phyloP scores from a whole-genome alignment of 1,284 basidiomycete genomes.

The Lignosus rhinocerotis region DNA sequence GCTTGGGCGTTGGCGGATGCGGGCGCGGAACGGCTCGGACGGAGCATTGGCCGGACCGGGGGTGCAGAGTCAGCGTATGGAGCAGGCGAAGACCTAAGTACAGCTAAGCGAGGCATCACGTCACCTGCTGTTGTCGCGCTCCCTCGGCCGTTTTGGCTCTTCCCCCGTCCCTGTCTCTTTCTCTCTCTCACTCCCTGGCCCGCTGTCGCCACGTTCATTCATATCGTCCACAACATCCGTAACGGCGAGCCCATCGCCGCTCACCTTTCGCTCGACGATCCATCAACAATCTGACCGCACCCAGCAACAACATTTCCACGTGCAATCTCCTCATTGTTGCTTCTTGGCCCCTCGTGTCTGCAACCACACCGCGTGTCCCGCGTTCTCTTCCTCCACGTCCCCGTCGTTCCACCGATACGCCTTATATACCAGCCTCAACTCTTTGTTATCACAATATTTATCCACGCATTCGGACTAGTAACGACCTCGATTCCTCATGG shows the following conservation, averaged over 20 bases:
- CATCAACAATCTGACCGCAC: slow-evolving; percentile 9
- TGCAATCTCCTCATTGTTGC: slow-evolving; percentile 12
- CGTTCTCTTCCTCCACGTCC: slow-evolving; percentile 7
- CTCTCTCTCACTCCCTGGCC: slow-evolving; percentile 1
- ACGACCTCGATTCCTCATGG: slow-evolving; percentile 20
- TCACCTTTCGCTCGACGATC: slow-evolving; percentile 6
- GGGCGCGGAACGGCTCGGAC: neutral
- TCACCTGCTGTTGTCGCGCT: slow-evolving; percentile 12
- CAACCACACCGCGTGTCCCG: slow-evolving; percentile 18
- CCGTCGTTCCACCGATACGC: slow-evolving; percentile 1
- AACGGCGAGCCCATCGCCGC: slow-evolving; percentile 6
- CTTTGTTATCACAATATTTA: slow-evolving; percentile 23
- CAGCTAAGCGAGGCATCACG: slow-evolving; percentile 8
- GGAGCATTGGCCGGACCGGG: neutral
- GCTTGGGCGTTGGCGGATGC: neutral
- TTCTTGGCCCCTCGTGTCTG: slow-evolving; percentile 10
- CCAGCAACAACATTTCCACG: slow-evolving; percentile 8
- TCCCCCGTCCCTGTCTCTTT: slow-evolving; percentile 1
- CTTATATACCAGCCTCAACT: neutral
- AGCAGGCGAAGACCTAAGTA: neutral
- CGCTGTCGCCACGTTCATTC: slow-evolving; percentile 3
- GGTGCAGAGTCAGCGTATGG: neutral
- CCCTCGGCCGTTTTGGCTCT: slow-evolving; percentile 16
- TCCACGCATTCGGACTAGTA: slow-evolving; percentile 1
- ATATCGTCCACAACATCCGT: slow-evolving; percentile 7